These are phyloP conservation scores for Achaetomium macrosporum DNA, from an alignment of 2,329 filamentous ascomycete genomes.

Conservation along the genomic window DNA sequence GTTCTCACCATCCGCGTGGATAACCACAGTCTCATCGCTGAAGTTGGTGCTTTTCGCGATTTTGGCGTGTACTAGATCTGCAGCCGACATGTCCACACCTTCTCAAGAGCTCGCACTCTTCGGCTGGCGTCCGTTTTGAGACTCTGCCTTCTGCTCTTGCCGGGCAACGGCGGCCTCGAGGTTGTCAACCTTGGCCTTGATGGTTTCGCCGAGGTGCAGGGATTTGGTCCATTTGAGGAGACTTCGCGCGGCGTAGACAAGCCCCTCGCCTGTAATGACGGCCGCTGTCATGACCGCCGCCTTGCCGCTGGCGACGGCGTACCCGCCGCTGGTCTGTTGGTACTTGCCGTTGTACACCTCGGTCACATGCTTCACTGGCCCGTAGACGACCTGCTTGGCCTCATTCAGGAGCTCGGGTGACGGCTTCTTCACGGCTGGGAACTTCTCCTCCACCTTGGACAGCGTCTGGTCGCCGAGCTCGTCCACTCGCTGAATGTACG, in stretches of 20 bases:
- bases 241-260: slow-evolving; percentile 51
- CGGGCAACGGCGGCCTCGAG: slow-evolving; percentile 2
- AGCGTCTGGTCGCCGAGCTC: slow-evolving; percentile 67
- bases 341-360: slow-evolving; percentile 6
- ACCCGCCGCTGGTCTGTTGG: background rate
- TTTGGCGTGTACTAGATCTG: background rate
- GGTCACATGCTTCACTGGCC: slow-evolving; percentile 44
- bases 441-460: slow-evolving; percentile 60
- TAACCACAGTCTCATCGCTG: background rate
- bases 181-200: background rate
- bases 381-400: slow-evolving; percentile 54
- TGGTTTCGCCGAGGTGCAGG: background rate
- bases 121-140: background rate
- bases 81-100: background rate
- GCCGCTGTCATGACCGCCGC: slow-evolving; percentile 63
- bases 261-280: slow-evolving; percentile 59
- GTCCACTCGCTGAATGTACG: slow-evolving; percentile 81
- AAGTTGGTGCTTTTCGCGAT: background rate
- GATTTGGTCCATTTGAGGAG: slow-evolving; percentile 40
- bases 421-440: slow-evolving; percentile 72
- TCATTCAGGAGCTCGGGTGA: slow-evolving; percentile 55
- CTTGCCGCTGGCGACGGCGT: slow-evolving; percentile 60
- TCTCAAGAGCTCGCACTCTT: slow-evolving; percentile 3
- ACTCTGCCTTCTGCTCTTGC: background rate
- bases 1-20: too few relatives aligned